Base-by-base conservation (phyloP, 768 basidiomycete genomes). In the Boletellus ananiceps region DNA sequence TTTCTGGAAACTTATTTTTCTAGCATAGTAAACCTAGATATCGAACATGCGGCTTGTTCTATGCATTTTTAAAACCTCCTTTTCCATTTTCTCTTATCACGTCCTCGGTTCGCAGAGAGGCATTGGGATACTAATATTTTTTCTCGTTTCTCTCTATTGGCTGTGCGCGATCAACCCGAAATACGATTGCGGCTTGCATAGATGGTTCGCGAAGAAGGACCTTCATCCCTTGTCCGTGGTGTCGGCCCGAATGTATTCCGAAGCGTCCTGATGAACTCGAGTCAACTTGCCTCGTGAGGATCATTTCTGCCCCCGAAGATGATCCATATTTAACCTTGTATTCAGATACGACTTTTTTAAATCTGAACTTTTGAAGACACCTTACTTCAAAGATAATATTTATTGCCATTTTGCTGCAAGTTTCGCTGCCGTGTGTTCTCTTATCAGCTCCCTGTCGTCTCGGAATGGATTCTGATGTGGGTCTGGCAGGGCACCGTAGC, bases 331-430 rank as follows among this genome's bases (percentile, higher is more conserved):
- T 49, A 16, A 60, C 14, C 2, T 16, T 1, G 2, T 15, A 4
- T 49, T 32, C 15, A 90, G 86, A 11, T 95, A 95, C 61, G 93
- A 95, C 66, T 91, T 88, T 66, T 92, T 93, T 80, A 95, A 95
- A 68, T 75, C 83, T 3, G 84, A 90, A 60, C 72, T 94, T 5
- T 67, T 93, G 42, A 83, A 83, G 66, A 82, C 81, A 3, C 56
- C 66, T 7, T 82, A 86, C 62, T 86, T 94, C 56, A 68, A 84
- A 1, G 93, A 95, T 57, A 93, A 93, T 59, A 90, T 93, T 44
- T 62, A 71, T 18, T 83, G 82, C 49, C 93, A 95, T 62, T 91
- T 93, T 57, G 81, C 86, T 0, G 92, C 92, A 2, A 88, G 86
- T 61, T 86, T 94, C 50, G 88, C 85, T 33, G 91, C 92, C 40